Evolutionary conservation across 2,329 filamentous ascomycete species (phyloP).

Genomic region (Diaporthe caulivora): DNA sequence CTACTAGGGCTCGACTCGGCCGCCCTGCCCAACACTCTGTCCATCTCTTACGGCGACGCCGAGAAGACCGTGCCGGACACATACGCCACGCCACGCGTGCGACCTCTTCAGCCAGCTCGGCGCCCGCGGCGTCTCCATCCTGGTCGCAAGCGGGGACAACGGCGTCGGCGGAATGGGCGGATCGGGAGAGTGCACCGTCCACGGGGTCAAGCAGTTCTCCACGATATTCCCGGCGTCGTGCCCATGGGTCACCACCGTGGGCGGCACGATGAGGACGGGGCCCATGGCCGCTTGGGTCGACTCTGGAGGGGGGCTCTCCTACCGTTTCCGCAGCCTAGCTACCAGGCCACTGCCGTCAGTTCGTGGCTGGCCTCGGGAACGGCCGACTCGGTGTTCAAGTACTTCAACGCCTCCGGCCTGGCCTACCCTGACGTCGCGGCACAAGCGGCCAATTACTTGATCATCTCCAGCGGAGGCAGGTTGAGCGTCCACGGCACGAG

Average conservation of each 20-base stretch:
- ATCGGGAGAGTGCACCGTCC: constrained; percentile 41
- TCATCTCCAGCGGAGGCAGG: constrained; percentile 22
- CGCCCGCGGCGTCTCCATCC: constrained; percentile 73
- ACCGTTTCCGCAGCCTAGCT: constrained; percentile 58
- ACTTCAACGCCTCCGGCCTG: constrained; percentile 51
- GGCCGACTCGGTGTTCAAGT: constrained; percentile 42
- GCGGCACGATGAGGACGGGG: constrained; percentile 63
- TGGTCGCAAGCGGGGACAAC: constrained; percentile 73
- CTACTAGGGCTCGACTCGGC: constrained; percentile 66
- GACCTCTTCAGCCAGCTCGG: constrained; percentile 74
- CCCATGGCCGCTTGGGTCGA: constrained; percentile 68
- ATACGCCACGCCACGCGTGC: constrained; percentile 65
- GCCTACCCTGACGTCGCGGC: constrained; percentile 39
- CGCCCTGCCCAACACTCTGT: constrained; percentile 72
- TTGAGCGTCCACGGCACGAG: constrained; percentile 42
- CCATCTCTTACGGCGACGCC: constrained; percentile 78
- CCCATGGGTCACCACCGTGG: constrained; percentile 74
- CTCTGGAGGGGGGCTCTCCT: constrained; percentile 65
- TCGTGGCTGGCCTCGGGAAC: constrained; percentile 31
- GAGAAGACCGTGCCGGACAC: constrained; percentile 66
- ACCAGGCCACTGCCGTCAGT: constrained; percentile 54
- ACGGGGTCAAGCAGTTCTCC: constrained; percentile 53
- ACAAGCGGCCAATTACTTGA: constrained; percentile 54
- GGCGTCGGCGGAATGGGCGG: constrained; percentile 49
- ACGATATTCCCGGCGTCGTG: constrained; percentile 57